Base-by-base conservation (phyloP, 2,329 filamentous ascomycete species). In the Penicillium sp. region DNA sequence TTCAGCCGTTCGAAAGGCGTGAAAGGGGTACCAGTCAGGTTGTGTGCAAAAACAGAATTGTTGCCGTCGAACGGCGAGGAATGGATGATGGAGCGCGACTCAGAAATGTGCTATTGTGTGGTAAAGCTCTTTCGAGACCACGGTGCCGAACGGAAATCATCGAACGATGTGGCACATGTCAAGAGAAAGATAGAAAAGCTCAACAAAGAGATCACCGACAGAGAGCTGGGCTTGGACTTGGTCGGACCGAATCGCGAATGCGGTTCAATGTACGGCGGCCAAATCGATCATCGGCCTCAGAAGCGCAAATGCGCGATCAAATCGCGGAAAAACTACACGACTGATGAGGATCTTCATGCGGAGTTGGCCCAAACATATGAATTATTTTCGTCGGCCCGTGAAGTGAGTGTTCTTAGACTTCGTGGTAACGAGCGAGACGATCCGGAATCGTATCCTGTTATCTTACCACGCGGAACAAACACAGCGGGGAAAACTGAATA, bases 1-100 rank as follows among this genome's bases (percentile, higher is more conserved):
- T 97, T 97, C 71, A 96, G 92, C 72, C 92, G 96, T 69, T 96
- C 92, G n/a, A 97, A 97, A 70, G 92, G 92, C 38, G 92, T 97
- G 48, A 97, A 97, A 75, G 92, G 92, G 31, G 96, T 96, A 6
- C 92, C 92, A 0, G 91, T 97, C 6, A 82, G 92, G 47, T 82
- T 97, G 1, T 96, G 92, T 73, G 86, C 91, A 21, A 97, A 97
- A 75, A 97, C 92, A 0, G 87, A 88, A 58, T 74, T 85, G 7
- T 56, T 91, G 1, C 75, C 81, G 0, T 73, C 79, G 18, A 80
- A 81, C 36, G 74, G 79, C 6, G 79, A 81, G 2, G 75, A 77
- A 21, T 57, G 74, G 49, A 7, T 43, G 24, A 24, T 46, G 21
- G 16, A 39, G 7, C 47, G 27, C n/a, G 47, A 58, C n/a, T 77